phyloP scores from a whole-genome alignment of 176 grass and related monocot species.

The Triticum turgidum region DNA sequence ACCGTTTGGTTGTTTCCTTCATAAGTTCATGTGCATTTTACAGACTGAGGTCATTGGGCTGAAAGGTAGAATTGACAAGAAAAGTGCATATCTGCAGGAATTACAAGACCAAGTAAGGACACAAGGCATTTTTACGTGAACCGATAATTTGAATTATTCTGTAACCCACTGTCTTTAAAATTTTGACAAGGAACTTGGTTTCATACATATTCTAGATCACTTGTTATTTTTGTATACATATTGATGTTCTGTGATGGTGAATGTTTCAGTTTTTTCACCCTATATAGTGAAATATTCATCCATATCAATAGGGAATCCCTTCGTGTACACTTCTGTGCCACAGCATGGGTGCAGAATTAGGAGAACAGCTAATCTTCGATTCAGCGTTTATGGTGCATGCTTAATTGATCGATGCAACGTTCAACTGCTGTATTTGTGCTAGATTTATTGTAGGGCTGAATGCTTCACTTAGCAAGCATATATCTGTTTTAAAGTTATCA shows the following conservation, averaged over 20 bases:
- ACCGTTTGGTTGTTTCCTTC: conserved; percentile 12
- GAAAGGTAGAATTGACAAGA: conserved; percentile 84
- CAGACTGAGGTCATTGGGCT: conserved; percentile 65
- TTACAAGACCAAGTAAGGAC: conserved; percentile 89
- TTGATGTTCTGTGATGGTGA: background rate
- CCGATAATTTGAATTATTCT: conserved; percentile 2
- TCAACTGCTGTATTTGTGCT: conserved; percentile 1
- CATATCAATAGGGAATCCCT: background rate
- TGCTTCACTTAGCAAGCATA: background rate
- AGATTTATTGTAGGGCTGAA: background rate
- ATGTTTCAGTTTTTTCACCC: background rate
- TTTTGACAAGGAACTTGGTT: background rate
- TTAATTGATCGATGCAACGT: background rate
- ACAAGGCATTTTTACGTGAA: background rate
- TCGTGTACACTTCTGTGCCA: conserved; percentile 2
- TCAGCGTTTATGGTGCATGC: conserved; percentile 2
- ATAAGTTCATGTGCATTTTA: conserved; percentile 26
- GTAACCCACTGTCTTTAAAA: background rate
- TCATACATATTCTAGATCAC: background rate
- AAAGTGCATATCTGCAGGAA: conserved; percentile 90
- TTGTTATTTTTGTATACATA: conserved; percentile 5
- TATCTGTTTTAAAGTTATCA: background rate
- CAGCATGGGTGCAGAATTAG: background rate
- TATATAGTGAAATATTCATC: conserved; percentile 1
- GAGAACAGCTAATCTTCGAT: background rate